phyloP scores from a whole-genome alignment of 1,284 basidiomycete genomes.

The Flammula alnicola region DNA sequence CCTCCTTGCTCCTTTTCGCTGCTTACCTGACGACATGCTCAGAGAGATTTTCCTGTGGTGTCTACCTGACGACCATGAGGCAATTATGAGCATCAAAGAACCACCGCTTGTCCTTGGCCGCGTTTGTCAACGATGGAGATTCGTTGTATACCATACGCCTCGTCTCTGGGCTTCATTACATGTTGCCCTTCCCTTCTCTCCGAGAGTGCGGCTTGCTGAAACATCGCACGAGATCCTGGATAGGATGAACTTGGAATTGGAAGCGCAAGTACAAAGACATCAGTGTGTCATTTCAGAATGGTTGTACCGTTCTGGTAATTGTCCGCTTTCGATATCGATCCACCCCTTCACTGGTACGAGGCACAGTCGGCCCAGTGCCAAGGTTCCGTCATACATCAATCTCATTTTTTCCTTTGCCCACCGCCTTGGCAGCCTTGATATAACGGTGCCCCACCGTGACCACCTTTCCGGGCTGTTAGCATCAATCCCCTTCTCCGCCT shows the following conservation, averaged over 20 bases:
- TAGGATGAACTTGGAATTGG: too few species aligned
- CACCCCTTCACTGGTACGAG: too few species aligned
- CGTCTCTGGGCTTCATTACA: slow-evolving; percentile 7
- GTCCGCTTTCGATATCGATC: background rate
- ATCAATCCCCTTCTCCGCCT: too few species aligned
- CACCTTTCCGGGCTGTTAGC: too few species aligned
- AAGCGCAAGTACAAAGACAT: background rate
- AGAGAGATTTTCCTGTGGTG: slow-evolving; percentile 2
- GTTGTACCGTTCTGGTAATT: background rate
- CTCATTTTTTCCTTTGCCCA: background rate
- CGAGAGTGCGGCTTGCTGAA: background rate
- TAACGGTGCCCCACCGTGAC: background rate
- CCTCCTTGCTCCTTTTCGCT: slow-evolving; percentile 1
- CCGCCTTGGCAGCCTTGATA: background rate
- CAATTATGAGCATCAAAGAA: background rate
- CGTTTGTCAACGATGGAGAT: slow-evolving; percentile 3
- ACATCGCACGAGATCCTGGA: too few species aligned
- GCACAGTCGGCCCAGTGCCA: too few species aligned
- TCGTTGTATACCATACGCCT: background rate
- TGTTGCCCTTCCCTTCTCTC: background rate
- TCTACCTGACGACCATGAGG: background rate
- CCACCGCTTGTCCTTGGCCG: background rate
- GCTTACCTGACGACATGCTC: slow-evolving; percentile 2
- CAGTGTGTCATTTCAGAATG: background rate
- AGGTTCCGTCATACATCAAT: background rate